phyloP scores from a whole-genome alignment of 257 asterid species.

The Nicotiana undulata region DNA sequence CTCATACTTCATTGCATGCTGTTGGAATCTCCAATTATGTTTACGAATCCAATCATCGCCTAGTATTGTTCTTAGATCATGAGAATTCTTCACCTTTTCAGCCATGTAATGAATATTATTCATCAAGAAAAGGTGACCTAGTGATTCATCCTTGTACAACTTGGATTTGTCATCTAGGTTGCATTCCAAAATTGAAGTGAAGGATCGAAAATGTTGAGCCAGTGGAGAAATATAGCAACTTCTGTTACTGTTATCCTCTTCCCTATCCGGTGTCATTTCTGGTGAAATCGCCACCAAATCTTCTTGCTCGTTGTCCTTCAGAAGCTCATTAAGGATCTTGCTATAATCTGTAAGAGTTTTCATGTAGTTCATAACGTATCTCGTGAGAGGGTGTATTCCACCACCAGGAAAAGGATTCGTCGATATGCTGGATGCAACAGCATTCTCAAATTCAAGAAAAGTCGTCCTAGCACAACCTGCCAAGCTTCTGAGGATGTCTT shows the following conservation, averaged over 20 bases:
- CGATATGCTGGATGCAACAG: slow-evolving; percentile 54
- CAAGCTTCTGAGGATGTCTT: slow-evolving; percentile 39
- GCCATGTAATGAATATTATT: slow-evolving; percentile 86
- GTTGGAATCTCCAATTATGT: slow-evolving; percentile 77
- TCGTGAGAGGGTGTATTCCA: slow-evolving; percentile 72
- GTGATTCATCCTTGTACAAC: slow-evolving; percentile 69
- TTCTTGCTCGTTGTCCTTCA: slow-evolving; percentile 39
- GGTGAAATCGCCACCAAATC: slow-evolving; percentile 31
- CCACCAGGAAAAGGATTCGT: slow-evolving; percentile 59
- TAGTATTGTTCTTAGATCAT: slow-evolving; percentile 46
- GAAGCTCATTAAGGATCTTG: slow-evolving; percentile 50
- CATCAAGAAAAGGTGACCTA: slow-evolving; percentile 71
- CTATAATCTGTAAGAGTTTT: slow-evolving; percentile 56
- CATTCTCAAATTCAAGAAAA: slow-evolving; percentile 66
- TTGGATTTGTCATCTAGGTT: slow-evolving; percentile 63
- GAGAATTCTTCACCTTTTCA: slow-evolving; percentile 50
- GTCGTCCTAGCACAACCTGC: slow-evolving; percentile 65
- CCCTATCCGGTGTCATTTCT: slow-evolving; percentile 36
- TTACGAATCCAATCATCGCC: slow-evolving; percentile 79
- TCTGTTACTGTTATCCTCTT: slow-evolving; percentile 29
- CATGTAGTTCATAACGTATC: slow-evolving; percentile 81
- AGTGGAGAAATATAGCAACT: slow-evolving; percentile 31
- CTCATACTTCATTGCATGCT: slow-evolving; percentile 72
- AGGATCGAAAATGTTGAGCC: slow-evolving; percentile 43
- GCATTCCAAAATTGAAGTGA: slow-evolving; percentile 45